Percentiles rank a stretch among this genome's conserved stretches.
Conservation (phyloP, 345 rosid genomes). For the Excoecaria cochinchinensis region DNA sequence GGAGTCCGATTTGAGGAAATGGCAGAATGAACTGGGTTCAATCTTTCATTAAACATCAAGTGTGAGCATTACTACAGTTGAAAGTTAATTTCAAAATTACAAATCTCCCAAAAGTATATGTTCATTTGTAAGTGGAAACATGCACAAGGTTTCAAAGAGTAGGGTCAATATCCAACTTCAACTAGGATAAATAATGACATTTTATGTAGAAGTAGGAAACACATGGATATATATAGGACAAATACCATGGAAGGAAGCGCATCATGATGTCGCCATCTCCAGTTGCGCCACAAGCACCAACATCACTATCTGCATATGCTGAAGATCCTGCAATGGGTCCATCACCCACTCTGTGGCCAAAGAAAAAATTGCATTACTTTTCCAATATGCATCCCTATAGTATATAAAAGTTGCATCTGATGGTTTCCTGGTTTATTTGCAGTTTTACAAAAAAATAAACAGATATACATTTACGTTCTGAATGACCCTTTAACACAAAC, state of each 20-base stretch:
- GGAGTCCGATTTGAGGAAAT: not conserved
- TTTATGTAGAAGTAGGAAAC: not conserved
- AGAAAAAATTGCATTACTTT: constrained; percentile 18
- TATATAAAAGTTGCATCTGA: not conserved
- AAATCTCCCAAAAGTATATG: not conserved
- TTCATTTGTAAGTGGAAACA: not conserved
- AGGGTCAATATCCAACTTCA: not conserved
- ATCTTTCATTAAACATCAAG: not conserved
- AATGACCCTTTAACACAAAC: not conserved
- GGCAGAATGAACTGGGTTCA: not conserved
- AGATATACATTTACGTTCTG: not conserved
- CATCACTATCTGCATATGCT: constrained; percentile 76
- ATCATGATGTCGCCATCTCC: constrained; percentile 98
- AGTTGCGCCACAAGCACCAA: constrained; percentile 97
- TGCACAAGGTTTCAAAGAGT: not conserved
- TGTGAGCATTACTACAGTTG: not conserved
- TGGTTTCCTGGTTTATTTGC: not conserved
- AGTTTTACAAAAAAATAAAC: not conserved
- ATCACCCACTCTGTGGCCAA: constrained; percentile 73
- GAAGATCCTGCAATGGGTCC: constrained; percentile 94
- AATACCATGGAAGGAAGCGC: constrained; percentile 96
- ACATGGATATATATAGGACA: not conserved
- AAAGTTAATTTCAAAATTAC: not conserved
- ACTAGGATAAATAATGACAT: not conserved
- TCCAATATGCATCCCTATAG: constrained; percentile 2